Conservation (phyloP, 2,329 filamentous ascomycete genomes). For the Fusarium fracticaudum region DNA sequence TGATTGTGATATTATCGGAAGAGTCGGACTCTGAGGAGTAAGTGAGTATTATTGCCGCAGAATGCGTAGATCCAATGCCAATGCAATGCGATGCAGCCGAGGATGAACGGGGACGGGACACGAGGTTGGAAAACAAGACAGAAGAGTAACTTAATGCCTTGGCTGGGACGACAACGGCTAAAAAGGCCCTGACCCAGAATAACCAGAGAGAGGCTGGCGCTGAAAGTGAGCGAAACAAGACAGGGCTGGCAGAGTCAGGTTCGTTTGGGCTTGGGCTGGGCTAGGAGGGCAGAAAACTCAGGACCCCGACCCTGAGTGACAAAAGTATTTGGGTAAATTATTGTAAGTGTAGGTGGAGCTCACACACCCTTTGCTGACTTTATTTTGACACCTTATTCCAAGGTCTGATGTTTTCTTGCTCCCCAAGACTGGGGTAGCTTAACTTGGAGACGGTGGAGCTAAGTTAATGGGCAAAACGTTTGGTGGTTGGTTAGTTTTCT, state of each 20-base stretch:
- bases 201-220: conserved; percentile 18
- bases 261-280: conserved; percentile 11
- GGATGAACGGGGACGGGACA: neutral
- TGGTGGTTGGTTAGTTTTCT: conserved; percentile 14
- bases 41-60: neutral
- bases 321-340: fast-evolving
- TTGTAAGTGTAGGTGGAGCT: fast-evolving
- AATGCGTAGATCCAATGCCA: conserved; percentile 7
- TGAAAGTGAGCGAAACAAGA: conserved; percentile 8
- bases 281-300: neutral
- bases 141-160: conserved; percentile 2
- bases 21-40: conserved; percentile 17
- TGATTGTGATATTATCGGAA: conserved; percentile 13
- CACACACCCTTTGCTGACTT: fast-evolving
- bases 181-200: conserved; percentile 5
- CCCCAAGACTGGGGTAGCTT: neutral
- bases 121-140: conserved; percentile 13
- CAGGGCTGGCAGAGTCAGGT: conserved; percentile 8
- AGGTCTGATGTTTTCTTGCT: neutral
- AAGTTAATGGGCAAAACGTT: conserved; percentile 4
- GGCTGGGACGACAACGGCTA: conserved; percentile 25
- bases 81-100: conserved; percentile 4
- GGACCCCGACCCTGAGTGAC: fast-evolving
- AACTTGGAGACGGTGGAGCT: conserved; percentile 12
- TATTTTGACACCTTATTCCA: neutral